phyloP scores from a whole-genome alignment of 805 yeast genomes.

The Ogataea neopini region DNA sequence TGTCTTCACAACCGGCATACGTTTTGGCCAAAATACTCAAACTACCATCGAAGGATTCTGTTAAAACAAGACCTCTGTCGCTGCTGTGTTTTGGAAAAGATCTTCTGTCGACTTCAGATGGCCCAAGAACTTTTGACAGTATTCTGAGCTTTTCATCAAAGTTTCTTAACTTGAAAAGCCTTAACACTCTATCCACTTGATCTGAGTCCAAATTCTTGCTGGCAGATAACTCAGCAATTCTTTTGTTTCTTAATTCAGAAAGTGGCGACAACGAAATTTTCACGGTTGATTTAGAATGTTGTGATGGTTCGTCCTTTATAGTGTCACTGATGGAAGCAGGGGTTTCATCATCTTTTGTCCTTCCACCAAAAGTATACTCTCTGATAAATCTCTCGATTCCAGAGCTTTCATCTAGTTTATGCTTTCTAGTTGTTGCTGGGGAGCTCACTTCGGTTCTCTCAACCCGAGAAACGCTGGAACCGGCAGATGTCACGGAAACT shows the following conservation, averaged over 20 bases:
- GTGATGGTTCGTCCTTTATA: constrained; percentile 4
- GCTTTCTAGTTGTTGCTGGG: background rate
- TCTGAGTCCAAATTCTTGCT: constrained; percentile 17
- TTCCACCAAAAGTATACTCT: background rate
- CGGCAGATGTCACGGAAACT: background rate
- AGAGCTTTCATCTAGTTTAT: background rate
- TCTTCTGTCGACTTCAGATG: constrained; percentile 5
- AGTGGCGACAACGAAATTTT: constrained; percentile 19
- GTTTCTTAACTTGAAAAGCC: constrained; percentile 26
- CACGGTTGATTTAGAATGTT: constrained; percentile 18
- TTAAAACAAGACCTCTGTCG: constrained; percentile 27
- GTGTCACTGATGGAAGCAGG: background rate
- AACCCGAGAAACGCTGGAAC: background rate
- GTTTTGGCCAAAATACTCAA: constrained; percentile 27
- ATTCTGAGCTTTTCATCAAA: constrained; percentile 26
- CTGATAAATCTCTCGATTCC: constrained; percentile 1
- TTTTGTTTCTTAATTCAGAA: constrained; percentile 12
- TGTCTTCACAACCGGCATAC: constrained; percentile 31
- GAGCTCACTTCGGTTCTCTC: background rate
- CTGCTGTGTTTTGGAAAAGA: constrained; percentile 17
- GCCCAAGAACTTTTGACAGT: constrained; percentile 23
- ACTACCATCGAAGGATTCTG: constrained; percentile 20
- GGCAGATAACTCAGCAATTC: constrained; percentile 17
- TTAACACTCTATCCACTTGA: constrained; percentile 26
- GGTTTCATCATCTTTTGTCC: background rate